These are phyloP conservation scores for Galerina sulciceps DNA, from an alignment of 768 basidiomycete species.

Conservation along the genomic window DNA sequence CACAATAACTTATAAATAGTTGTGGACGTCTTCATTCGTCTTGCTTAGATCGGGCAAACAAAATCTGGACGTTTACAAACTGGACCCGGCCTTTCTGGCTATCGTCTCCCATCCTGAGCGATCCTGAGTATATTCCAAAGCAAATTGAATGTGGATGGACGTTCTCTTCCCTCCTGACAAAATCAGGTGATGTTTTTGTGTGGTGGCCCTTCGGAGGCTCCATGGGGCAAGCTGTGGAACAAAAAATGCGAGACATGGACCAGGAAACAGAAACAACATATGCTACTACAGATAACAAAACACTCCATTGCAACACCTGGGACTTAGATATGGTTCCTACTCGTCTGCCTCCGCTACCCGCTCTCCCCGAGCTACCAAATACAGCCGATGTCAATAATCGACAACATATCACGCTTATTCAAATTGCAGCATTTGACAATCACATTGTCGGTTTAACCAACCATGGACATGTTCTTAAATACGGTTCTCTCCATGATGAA, in stretches of 20 bases:
- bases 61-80: conserved; percentile 75
- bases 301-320: conserved; percentile 69
- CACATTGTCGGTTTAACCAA: conserved; percentile 82
- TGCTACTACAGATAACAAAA: conserved; percentile 34
- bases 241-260: conserved; percentile 52
- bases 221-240: conserved; percentile 40
- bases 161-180: conserved; percentile 76
- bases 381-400: conserved; percentile 28
- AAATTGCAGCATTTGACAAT: conserved; percentile 80
- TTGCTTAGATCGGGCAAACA: conserved; percentile 58
- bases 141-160: conserved; percentile 85
- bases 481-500: conserved; percentile 50
- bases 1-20: conserved; percentile 38
- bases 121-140: conserved; percentile 43
- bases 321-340: conserved; percentile 56
- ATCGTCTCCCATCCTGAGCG: conserved; percentile 48
- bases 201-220: conserved; percentile 70
- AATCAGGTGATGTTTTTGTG: conserved; percentile 71
- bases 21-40: conserved; percentile 80
- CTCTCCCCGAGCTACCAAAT: conserved; percentile 53
- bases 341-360: conserved; percentile 62
- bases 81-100: conserved; percentile 83
- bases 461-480: conserved; percentile 76
- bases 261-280: conserved; percentile 37
- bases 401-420: conserved; percentile 54